These are phyloP conservation scores for Russula virescens DNA, from an alignment of 768 basidiomycete genomes.

Conservation along the genomic window DNA sequence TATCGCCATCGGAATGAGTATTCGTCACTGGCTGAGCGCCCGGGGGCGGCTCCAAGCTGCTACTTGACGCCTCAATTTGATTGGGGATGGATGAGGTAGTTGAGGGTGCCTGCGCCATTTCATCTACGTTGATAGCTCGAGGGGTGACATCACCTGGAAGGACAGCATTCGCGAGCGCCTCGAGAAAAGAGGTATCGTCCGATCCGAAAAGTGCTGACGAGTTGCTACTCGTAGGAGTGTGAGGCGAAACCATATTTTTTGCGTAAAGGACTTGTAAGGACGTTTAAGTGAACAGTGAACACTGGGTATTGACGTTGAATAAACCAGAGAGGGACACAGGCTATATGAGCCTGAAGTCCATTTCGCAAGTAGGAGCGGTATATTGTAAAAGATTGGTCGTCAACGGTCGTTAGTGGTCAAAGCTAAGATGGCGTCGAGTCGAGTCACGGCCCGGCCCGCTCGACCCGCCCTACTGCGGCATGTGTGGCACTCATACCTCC, in stretches of 20 bases:
- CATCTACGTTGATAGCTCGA: slow-evolving; percentile 1
- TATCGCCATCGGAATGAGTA: slow-evolving; percentile 34
- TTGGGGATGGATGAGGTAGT: slow-evolving; percentile 9
- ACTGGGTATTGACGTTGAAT: neutral
- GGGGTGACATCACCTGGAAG: slow-evolving; percentile 44
- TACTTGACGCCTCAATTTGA: slow-evolving; percentile 10
- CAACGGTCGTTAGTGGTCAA: too few species aligned
- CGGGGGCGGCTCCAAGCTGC: slow-evolving; percentile 35
- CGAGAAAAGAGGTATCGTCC: slow-evolving; percentile 49
- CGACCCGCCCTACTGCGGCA: too few species aligned
- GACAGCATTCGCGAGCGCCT: slow-evolving; percentile 40
- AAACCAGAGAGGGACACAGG: neutral
- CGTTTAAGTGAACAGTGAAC: too few species aligned
- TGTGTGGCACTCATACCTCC: too few species aligned
- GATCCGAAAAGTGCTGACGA: slow-evolving; percentile 54
- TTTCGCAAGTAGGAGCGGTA: too few species aligned
- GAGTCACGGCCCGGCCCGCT: neutral
- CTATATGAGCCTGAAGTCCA: neutral
- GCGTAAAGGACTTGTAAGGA: neutral
- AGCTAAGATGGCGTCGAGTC: too few species aligned
- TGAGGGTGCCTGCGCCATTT: slow-evolving; percentile 2
- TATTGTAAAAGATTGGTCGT: too few species aligned
- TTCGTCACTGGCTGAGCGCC: slow-evolving; percentile 40
- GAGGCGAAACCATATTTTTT: slow-evolving; percentile 16
- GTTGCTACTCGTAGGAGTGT: slow-evolving; percentile 22